Base-by-base conservation (phyloP, 73 alveolate genomes). In the Paramecium sonneborni region DNA sequence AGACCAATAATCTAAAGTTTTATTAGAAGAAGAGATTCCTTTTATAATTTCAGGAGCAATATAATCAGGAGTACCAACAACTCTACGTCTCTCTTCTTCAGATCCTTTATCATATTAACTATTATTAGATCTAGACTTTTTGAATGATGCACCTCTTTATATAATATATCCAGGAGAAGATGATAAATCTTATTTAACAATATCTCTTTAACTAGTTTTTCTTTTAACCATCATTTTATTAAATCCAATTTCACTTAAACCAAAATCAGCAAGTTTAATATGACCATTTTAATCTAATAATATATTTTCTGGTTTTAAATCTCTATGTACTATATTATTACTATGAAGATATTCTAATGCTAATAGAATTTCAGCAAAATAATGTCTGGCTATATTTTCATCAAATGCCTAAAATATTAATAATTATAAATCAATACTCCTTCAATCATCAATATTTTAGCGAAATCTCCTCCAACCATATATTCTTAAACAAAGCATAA, bases 31-130 rank as follows among this genome's bases (percentile, higher is more conserved):
- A 0, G 89, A 70, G 1, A 69, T 44, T 70, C 94, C 94, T 68
- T 69, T 52, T 6, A 88, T 82, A 5, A 96, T 95, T 96, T 96
- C 98, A 3, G 98, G 98, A 5, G 98, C 98, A 18, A 96, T 96
- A 52, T 96, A 96, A 92, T 96, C 98, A 3, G 98, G 98, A n/a
- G 98, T 96, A 58, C 98, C 98, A 6, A 95, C 98, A 14, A 95
- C 91, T 48, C 95, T 90, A 85, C 94, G 85, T 74, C 95, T 93
- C 56, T 95, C 72, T 21, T 24, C 62, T 85, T 85, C 84, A 7
- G 84, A 62, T 26, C 84, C 84, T 32, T 26, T 62, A n/a, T 62
- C 84, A 12, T 15, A 48, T 85, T 85, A 7, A 85, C 86, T 85
- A 55, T 58, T 58, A 85, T 58, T 68, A 21, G 85, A 35, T 44